phyloP scores from a whole-genome alignment of 2,329 filamentous ascomycete species.

The Fusarium pseudoanthophilum region DNA sequence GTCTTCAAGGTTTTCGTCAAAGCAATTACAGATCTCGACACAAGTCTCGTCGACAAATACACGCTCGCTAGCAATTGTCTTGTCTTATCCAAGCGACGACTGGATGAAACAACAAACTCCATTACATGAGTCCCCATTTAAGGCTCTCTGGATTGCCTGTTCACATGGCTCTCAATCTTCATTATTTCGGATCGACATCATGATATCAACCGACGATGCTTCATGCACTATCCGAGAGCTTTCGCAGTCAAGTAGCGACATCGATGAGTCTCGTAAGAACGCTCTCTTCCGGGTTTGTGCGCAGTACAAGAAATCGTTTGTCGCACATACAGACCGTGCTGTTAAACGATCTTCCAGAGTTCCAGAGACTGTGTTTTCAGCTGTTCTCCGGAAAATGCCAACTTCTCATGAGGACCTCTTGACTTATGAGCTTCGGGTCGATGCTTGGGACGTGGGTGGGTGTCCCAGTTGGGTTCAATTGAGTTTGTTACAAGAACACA shows the following conservation, averaged over 20 bases:
- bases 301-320: constrained; percentile 10
- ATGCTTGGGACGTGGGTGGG: not conserved
- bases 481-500: constrained; percentile 4
- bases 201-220: constrained; percentile 6
- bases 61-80: not conserved
- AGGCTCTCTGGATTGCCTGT: constrained; percentile 3
- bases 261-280: not conserved
- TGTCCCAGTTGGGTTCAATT: constrained; percentile 11
- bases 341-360: not conserved
- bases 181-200: constrained; percentile 3
- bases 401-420: not conserved
- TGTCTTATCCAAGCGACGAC: not conserved
- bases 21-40: not conserved
- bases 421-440: not conserved
- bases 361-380: not conserved
- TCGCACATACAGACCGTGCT: constrained; percentile 3
- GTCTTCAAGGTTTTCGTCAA: not conserved
- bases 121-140: constrained; percentile 1
- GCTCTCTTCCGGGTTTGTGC: not conserved
- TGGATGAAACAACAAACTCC: constrained; percentile 1
- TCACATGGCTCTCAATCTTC: not conserved
- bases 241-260: not conserved
- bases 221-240: constrained; percentile 7
- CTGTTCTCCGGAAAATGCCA: not conserved
- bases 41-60: not conserved